Base-by-base conservation (phyloP, 1,284 basidiomycete species). In the Nidula niveotomentosa region DNA sequence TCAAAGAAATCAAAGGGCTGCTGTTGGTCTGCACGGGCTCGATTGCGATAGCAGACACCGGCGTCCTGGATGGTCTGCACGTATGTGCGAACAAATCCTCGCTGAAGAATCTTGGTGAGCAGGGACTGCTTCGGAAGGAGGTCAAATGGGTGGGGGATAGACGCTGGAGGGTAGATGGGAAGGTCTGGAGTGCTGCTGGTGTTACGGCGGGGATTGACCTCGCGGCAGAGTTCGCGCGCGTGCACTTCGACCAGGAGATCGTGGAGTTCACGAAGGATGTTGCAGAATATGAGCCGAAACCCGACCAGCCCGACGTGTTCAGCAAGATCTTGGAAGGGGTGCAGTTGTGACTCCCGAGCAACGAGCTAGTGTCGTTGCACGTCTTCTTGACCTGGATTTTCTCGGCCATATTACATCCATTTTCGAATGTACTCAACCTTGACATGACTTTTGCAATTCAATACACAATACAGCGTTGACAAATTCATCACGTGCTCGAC, bases 121-220 rank as follows among this genome's bases (percentile, higher is more conserved):
- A 15, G 2, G 57, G 57, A 2, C 7, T 35, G 13, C 52, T 64
- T 41, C 51, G 57, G 36, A 58, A 53, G 51, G 60, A 60, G 13
- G 60, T 65, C n/a, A 62, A 59, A 15, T 67, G 66, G 66, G 50
- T 67, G 2, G 60, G 60, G 4, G 62, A 68, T 51, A 58, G 56
- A 23, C 52, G 65, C 39, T 66, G 65, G 61, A 60, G 58, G 9
- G 47, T 60, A 13, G 64, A 66, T 43, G 61, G 64, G 17, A 65
- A 63, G 53, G 48, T 67, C 1, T 67, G 64, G 65, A 67, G 62
- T 37, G 46, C 60, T 1, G 63, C 53, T 2, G 65, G 65, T 1
- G 43, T 64, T 9, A 65, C 65, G 2, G 54, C 64, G 4, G 67
- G 67, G 1, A 53, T 69, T 23, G 67, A 69, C 36, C 58, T 69